Evolutionary conservation across 768 basidiomycete genomes (phyloP).

Genomic region (Suillus paluster): DNA sequence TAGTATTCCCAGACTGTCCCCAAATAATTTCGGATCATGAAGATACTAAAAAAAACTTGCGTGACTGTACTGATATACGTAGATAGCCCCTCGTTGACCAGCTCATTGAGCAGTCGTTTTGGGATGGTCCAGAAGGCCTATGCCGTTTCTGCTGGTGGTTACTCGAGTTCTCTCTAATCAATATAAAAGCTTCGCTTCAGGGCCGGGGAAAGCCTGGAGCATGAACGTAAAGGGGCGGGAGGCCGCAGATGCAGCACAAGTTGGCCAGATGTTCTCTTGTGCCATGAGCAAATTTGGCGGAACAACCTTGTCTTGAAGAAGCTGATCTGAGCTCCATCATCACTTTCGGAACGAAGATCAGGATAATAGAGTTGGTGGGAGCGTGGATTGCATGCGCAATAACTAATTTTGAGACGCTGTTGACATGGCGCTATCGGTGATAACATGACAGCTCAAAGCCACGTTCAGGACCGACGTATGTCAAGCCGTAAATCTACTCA

Average conservation of each 20-base stretch:
- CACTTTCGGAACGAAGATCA: slow-evolving; percentile 18
- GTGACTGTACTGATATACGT: not conserved
- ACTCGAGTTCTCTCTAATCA: not conserved
- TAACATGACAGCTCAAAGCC: slow-evolving; percentile 11
- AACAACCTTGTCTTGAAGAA: slow-evolving; percentile 18
- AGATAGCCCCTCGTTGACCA: not conserved
- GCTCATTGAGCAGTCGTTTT: not conserved
- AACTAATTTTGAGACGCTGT: slow-evolving; percentile 3
- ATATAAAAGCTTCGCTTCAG: not conserved
- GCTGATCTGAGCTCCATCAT: slow-evolving; percentile 12
- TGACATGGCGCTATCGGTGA: slow-evolving; percentile 9
- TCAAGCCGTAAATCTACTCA: slow-evolving; percentile 7
- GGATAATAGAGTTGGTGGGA: slow-evolving; percentile 16
- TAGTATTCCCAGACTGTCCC: not conserved
- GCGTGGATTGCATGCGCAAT: not conserved
- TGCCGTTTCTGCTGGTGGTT: not conserved
- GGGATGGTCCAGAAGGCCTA: not conserved
- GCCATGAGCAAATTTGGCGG: slow-evolving; percentile 5
- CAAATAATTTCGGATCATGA: slow-evolving; percentile 6
- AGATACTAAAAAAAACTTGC: not conserved
- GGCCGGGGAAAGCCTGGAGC: not conserved
- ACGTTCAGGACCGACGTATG: slow-evolving; percentile 7
- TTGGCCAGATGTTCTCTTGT: not conserved
- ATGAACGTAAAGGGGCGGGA: not conserved
- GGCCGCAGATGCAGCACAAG: not conserved